Conservation (phyloP, 768 basidiomycete genomes). For the Sarcodon aspratus region DNA sequence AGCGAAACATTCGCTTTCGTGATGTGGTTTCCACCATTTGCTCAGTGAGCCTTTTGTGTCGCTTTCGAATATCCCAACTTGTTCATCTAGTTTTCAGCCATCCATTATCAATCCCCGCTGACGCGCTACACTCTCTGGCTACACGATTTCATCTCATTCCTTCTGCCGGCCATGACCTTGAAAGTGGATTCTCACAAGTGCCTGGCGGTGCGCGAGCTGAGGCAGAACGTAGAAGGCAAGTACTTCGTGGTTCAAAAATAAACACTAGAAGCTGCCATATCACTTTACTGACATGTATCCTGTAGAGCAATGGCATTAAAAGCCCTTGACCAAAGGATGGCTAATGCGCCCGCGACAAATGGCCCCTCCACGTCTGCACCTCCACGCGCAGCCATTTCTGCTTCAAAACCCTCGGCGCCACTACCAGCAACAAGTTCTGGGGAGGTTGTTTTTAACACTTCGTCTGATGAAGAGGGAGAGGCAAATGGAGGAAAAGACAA, state of each 20-base stretch:
- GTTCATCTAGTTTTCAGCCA: slow-evolving; percentile 30
- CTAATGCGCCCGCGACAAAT: slow-evolving; percentile 32
- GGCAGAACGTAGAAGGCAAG: slow-evolving; percentile 87
- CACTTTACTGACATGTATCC: slow-evolving; percentile 1
- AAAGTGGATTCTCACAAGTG: slow-evolving; percentile 61
- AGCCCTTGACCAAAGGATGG: slow-evolving; percentile 88
- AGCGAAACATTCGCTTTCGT: slow-evolving; percentile 94
- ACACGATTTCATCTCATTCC: slow-evolving; percentile 70
- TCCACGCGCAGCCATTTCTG: slow-evolving; percentile 4
- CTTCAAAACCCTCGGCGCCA: neutral
- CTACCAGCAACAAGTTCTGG: neutral
- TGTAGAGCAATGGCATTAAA: slow-evolving; percentile 89
- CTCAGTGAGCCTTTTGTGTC: slow-evolving; percentile 54
- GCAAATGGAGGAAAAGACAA: neutral
- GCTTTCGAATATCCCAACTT: neutral
- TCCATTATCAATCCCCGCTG: slow-evolving; percentile 58
- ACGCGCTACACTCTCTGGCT: slow-evolving; percentile 55
- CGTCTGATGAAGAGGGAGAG: slow-evolving; percentile 2
- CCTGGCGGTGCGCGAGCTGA: slow-evolving; percentile 91
- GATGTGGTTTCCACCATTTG: slow-evolving; percentile 93
- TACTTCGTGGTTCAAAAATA: slow-evolving; percentile 4
- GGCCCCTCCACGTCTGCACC: slow-evolving; percentile 14
- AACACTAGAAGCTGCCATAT: neutral
- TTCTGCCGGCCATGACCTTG: slow-evolving; percentile 47
- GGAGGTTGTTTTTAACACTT: neutral